Evolutionary conservation across 2,329 filamentous ascomycete species (phyloP).

Genomic region (Ophiostoma quercus): DNA sequence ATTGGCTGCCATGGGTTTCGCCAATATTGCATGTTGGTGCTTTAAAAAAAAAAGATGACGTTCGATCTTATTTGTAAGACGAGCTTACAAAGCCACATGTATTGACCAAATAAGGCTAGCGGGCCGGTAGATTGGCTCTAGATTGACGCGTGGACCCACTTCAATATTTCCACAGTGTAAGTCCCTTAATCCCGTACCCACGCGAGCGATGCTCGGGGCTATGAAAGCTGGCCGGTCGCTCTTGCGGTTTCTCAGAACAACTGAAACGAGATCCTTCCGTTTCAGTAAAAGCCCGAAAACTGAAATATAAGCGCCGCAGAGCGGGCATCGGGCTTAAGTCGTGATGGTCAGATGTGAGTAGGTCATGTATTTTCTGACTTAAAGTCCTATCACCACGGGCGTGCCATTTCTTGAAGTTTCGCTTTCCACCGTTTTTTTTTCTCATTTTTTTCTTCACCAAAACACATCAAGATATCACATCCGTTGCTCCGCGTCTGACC

Average conservation of each 20-base stretch:
- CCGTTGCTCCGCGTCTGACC: not conserved
- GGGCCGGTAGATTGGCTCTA: not conserved
- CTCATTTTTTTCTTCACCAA: not conserved
- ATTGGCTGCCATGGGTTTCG: not conserved
- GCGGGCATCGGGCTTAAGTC: not conserved
- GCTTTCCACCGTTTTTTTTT: not conserved
- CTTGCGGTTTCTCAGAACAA: not conserved
- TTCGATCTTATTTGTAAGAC: not conserved
- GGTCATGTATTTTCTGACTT: too few relatives aligned
- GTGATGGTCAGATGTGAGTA: not conserved
- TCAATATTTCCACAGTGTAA: not conserved
- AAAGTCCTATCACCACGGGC: too few relatives aligned
- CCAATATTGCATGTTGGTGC: not conserved
- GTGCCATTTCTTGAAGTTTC: not conserved
- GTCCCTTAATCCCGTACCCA: not conserved
- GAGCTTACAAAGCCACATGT: constrained; percentile 2
- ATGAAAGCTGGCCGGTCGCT: not conserved
- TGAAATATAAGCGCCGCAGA: not conserved
- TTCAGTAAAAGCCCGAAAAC: not conserved
- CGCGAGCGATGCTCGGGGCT: not conserved
- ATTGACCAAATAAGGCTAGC: not conserved
- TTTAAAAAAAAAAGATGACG: constrained; percentile 13
- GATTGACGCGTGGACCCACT: not conserved
- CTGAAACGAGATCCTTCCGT: not conserved
- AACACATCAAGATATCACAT: not conserved